Base-by-base conservation (phyloP, 2,329 filamentous ascomycete genomes). In the Didymella exigua region DNA sequence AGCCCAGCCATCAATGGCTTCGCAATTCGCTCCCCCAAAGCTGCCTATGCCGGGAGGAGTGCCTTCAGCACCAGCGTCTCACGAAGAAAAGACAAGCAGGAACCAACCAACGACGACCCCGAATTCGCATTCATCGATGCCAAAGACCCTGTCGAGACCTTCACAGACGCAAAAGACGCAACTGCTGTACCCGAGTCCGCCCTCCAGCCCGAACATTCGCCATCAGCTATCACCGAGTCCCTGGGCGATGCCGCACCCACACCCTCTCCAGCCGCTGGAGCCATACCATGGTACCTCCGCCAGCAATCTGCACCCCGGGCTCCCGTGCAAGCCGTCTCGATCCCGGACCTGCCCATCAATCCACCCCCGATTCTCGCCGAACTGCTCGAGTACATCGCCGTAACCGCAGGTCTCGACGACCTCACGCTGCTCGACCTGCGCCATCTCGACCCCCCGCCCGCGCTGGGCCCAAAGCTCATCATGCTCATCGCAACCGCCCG, bases 401-500 rank as follows among this genome's bases (percentile, higher is more conserved):
- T 93, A 56, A 90, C 96, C 26, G 86, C 96, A 63, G 95, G 95
- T 30, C 80, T 99, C 34, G 91, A 97, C 70, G 85, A 92, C 52
- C 80, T 99, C 41, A 82, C 82, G 1, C 76, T 99, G 5, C 81
- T 96, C 42, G 95, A 99, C 70, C 81, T 99, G 27, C 90, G 95
- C 52, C 79, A 85, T 31, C 82, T 98, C 44, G 90, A 97, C 65
- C 92, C 93, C 0, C 90, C 93, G 0, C 88, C 93, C 0, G 93
- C 93, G 0, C 82, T 99, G 1, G 95, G 95, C 1, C 86, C 90
- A 2, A 93, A 93, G 66, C 82, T 97, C 24, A 83, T 99, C 49
- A 98, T 98, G 95, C 77, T 99, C 26, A 86, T 99, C 60, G 92
- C 89, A 34, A 96, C 92, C 8, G 91, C 93, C 13, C 88, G 95